Conservation (phyloP, 306 rosid species). For the Inga leiocalycina region DNA sequence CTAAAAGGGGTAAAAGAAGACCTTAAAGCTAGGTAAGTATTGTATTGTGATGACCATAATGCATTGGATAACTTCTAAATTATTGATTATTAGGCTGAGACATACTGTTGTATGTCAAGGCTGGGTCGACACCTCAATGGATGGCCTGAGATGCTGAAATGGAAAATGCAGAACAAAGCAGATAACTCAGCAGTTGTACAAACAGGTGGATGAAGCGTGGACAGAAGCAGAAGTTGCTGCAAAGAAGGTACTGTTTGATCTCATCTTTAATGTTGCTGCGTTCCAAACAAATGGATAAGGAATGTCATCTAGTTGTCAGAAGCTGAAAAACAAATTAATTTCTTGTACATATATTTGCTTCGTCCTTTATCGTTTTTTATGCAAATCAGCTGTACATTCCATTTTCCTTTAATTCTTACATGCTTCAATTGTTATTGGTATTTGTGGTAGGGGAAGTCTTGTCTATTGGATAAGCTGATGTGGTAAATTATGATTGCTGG, state of each 20-base stretch:
- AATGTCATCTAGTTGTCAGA: constrained; percentile 1
- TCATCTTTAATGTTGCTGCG: constrained; percentile 13
- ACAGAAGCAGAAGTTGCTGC: constrained; percentile 87
- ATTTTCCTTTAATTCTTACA: neutral
- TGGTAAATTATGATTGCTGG: constrained; percentile 24
- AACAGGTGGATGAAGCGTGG: constrained; percentile 87
- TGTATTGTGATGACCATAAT: constrained; percentile 30
- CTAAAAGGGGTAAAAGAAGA: constrained; percentile 76
- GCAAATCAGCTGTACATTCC: neutral
- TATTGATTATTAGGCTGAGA: constrained; percentile 69
- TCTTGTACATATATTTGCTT: neutral
- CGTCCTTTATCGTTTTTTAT: neutral
- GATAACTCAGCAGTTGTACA: constrained; percentile 82
- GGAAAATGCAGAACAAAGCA: constrained; percentile 96
- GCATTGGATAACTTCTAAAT: constrained; percentile 8
- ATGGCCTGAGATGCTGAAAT: constrained; percentile 85
- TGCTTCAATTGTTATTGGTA: constrained; percentile 12
- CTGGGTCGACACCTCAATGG: constrained; percentile 70
- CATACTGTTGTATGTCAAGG: constrained; percentile 98
- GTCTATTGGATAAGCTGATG: constrained; percentile 22
- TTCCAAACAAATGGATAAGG: constrained; percentile 2
- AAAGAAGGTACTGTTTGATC: constrained; percentile 58
- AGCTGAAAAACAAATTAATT: neutral
- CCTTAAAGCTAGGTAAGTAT: constrained; percentile 69
- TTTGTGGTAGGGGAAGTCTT: constrained; percentile 1